Base-by-base conservation (phyloP, 2,329 filamentous ascomycete genomes). In the Botryosphaeria dothidea region DNA sequence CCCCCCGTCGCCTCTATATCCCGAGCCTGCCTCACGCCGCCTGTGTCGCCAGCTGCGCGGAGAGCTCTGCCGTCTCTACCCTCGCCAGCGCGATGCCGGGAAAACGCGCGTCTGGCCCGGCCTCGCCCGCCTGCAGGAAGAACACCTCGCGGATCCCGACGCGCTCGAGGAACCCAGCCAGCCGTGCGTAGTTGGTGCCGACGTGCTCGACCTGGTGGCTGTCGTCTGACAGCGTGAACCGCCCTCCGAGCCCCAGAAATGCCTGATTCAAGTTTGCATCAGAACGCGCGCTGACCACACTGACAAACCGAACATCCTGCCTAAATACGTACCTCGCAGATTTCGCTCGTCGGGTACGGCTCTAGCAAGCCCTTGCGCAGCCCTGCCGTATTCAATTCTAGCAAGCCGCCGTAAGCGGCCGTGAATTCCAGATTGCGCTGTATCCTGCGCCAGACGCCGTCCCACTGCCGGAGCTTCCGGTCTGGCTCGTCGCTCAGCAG, bases 211-310 rank as follows among this genome's bases (percentile, higher is more conserved):
- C 85, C 43, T 92, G 92, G 80, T 99, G 95, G 76, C 93, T 97
- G 78, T 99, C 95, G 76, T 99, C 95, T 6, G 92, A 97, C 71
- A 99, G 84, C 62, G 92, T 96, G 78, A 98, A 96, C 66, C 86
- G 86, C 25, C 95, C 93, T 25, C 89, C 89, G 71, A 92, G 83
- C 7, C 78, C 79, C 62, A 93, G 73, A 81, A 92, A 96, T 74
- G 87, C 86, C 90, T 91, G 58, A 51, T 64, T 75, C 63, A 75
- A 69, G 15, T 27, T n/a, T 9, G 13, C 43, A 11, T 46, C 21
- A 46, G 43, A n/a, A 51, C 25, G 29, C 9, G 25, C 31, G 31
- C 31, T 34, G 31, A 34, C 31, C 31, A 34, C 31, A 11, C n/a
- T 46, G 34, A 23, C 45, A 52, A 66, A 57, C 31, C 34, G 8